Evolutionary conservation across 2,329 filamentous ascomycete species (phyloP).

Genomic region (Geoglossum cookeanum): DNA sequence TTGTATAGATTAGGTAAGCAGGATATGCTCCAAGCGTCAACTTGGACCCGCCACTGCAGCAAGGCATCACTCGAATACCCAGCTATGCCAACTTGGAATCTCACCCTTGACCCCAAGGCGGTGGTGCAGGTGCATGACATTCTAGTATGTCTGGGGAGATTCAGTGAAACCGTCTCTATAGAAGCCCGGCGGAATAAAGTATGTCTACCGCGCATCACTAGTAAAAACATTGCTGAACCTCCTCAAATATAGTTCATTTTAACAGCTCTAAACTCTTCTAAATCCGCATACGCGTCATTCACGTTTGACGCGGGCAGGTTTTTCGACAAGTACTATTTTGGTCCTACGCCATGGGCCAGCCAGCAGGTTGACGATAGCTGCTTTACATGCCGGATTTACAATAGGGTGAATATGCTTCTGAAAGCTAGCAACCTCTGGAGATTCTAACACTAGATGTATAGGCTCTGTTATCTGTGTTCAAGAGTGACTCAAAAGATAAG

Average conservation of each 20-base stretch:
- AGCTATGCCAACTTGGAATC: conserved; percentile 44
- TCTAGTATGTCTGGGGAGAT: conserved; percentile 56
- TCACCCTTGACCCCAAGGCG: conserved; percentile 55
- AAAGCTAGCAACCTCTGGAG: neutral
- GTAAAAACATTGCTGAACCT: conserved; percentile 5
- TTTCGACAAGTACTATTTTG: conserved; percentile 53
- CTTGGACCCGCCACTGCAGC: neutral
- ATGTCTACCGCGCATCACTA: conserved; percentile 10
- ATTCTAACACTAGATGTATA: conserved; percentile 15
- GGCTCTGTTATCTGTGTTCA: conserved; percentile 56
- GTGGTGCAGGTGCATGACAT: conserved; percentile 52
- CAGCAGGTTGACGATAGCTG: conserved; percentile 22
- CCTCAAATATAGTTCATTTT: conserved; percentile 39
- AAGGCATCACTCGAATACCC: neutral
- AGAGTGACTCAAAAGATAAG: conserved; percentile 45
- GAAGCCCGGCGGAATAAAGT: conserved; percentile 53
- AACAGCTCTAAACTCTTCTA: conserved; percentile 60
- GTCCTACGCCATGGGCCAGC: conserved; percentile 14
- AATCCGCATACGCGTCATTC: conserved; percentile 60
- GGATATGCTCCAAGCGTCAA: neutral
- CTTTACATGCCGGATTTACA: conserved; percentile 60
- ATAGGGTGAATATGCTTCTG: conserved; percentile 32
- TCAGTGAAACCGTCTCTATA: conserved; percentile 60
- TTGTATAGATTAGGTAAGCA: neutral
- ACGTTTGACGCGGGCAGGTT: conserved; percentile 47